A percentile compares a stretch with the other conserved stretches of the same genome.
Conservation (phyloP, 2,329 filamentous ascomycete genomes). For the Fusarium annulatum region DNA sequence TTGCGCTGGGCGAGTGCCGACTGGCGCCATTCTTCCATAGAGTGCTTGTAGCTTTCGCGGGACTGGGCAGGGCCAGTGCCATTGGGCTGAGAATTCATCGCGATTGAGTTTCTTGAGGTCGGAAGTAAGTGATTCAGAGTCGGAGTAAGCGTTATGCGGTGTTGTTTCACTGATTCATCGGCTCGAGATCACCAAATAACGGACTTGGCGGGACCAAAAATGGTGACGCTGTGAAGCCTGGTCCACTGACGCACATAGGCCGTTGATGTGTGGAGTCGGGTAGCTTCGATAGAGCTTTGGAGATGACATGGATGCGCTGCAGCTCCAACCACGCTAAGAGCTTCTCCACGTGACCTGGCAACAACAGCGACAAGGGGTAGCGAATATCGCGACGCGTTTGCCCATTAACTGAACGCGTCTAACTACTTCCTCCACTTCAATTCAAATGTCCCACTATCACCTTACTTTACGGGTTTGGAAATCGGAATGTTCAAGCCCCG, state of each 20-base stretch:
- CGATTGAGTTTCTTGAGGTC: background rate
- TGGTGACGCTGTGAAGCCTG: constrained; percentile 41
- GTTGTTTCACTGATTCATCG: background rate
- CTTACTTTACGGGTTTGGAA: constrained; percentile 26
- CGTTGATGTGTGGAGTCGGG: background rate
- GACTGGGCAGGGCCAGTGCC: constrained; percentile 24
- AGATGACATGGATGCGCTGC: constrained; percentile 31
- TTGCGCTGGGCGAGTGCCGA: constrained; percentile 44
- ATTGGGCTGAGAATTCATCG: constrained; percentile 37
- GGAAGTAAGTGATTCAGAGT: background rate
- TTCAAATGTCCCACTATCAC: constrained; percentile 28
- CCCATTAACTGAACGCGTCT: constrained; percentile 45
- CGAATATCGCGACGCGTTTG: constrained; percentile 40
- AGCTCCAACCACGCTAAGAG: constrained; percentile 33
- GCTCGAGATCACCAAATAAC: constrained; percentile 30
- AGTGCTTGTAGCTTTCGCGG: constrained; percentile 41
- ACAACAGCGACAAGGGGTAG: constrained; percentile 14
- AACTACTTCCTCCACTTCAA: constrained; percentile 12
- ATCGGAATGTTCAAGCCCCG: constrained; percentile 29
- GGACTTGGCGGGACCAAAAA: constrained; percentile 31
- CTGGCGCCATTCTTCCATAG: constrained; percentile 50
- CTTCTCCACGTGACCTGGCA: constrained; percentile 43
- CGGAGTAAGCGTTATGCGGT: background rate
- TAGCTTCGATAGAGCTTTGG: constrained; percentile 6
- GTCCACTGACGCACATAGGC: constrained; percentile 26